These are phyloP conservation scores for Croton setiger DNA, from an alignment of 441 rosid species.

Conservation along the genomic window DNA sequence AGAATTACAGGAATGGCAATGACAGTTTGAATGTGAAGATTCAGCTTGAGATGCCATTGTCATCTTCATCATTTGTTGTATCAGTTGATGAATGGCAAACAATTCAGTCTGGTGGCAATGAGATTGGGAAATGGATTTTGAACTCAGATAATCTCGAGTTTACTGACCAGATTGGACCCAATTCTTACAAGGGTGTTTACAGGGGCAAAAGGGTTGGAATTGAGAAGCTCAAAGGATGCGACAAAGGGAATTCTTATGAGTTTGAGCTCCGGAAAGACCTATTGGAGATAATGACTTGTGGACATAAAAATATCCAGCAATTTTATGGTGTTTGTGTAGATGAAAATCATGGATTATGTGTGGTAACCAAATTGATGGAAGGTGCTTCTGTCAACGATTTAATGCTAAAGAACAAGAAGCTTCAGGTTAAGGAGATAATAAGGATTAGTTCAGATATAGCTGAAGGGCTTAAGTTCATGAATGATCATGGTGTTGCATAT, in stretches of 20 bases:
- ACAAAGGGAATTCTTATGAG: conserved; percentile 82
- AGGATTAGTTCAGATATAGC: conserved; percentile 71
- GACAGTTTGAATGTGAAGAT: conserved; percentile 44
- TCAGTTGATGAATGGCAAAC: conserved; percentile 95
- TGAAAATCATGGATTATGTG: conserved; percentile 85
- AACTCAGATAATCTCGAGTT: conserved; percentile 74
- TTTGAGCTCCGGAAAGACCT: conserved; percentile 78
- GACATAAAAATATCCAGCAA: conserved; percentile 77
- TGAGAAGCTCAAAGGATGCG: conserved; percentile 94
- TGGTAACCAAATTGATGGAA: conserved; percentile 84
- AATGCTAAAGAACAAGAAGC: conserved; percentile 73
- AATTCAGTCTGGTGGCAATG: conserved; percentile 59
- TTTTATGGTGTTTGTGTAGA: conserved; percentile 82
- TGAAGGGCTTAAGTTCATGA: conserved; percentile 80
- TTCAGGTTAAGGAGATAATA: conserved; percentile 68
- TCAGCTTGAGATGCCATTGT: conserved; percentile 72
- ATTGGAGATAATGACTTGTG: conserved; percentile 88
- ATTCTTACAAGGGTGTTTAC: conserved; percentile 67
- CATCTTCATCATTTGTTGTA: conserved; percentile 57
- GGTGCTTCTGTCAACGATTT: conserved; percentile 82
- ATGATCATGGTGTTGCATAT: conserved; percentile 78
- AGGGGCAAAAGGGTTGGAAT: conserved; percentile 73
- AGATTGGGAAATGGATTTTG: conserved; percentile 75
- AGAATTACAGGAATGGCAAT: conserved; percentile 39
- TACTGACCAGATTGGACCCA: conserved; percentile 61